Evolutionary conservation across 2,329 filamentous ascomycete genomes (phyloP), one percentile per base, ranked within the genome.

Genomic region (Neopestalotiopsis rosae): DNA sequence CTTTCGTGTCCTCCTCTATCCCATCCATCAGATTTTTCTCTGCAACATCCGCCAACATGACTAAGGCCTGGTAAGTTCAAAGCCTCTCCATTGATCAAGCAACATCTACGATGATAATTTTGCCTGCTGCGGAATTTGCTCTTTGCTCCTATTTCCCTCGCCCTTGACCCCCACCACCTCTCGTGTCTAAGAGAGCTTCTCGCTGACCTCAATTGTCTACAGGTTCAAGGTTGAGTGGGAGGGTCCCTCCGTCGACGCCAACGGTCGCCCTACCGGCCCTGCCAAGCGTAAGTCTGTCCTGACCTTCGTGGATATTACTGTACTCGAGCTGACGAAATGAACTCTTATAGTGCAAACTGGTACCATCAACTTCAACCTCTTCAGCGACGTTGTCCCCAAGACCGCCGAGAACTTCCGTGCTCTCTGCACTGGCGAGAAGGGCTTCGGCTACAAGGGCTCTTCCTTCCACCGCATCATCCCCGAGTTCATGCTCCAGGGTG

Each of bases 401-500:
- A 98, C 95, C 68, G 87, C 89, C 76, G 86, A 89, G 82, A 96
- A 96, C 90, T 97, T 97, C 90, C 89, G 88, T 75, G 90, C 90
- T 81, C 92, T 96, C 79, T 94, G 92, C 91, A 94, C 91, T 72
- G 88, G 87, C 75, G 88, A 93, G 87, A 90, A 94, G 85, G 93
- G 93, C 79, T 91, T 92, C 82, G 93, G 94, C 76, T 97, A 97
- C 88, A 83, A 89, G 82, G 90, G 89, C 80, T 96, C 93, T 76
- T 87, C 88, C 75, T 97, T 97, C 91, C 94, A 97, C 89, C 94
- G 94, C 77, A 91, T 97, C 84, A 97, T 97, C 84, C 92, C 92
- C 76, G 83, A 94, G 69, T 97, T 97, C 89, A 97, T 97, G 94
- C 91, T 97, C 77, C 94, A 97, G 89, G 94, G 94, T 82, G 94